Base-by-base conservation (phyloP, 2,329 filamentous ascomycete genomes). In the Cadophora sp. region DNA sequence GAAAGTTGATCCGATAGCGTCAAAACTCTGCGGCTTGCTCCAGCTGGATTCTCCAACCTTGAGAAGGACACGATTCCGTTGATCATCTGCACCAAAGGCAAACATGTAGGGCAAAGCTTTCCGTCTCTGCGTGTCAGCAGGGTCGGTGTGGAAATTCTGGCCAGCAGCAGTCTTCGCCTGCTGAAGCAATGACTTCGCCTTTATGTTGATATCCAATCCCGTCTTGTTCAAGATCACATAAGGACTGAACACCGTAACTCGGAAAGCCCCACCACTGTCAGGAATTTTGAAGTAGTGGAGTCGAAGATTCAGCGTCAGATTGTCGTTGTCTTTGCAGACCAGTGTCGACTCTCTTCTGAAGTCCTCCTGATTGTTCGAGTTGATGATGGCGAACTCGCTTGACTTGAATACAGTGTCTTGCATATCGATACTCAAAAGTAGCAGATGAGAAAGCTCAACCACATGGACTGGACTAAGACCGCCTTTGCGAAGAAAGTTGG, bases 21-120 rank as follows among this genome's bases (percentile, higher is more conserved):
- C 97, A 75, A 99, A 97, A 85, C 93, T 97, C 78, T 98, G 95
- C 0, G 95, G 93, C 78, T 96, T 97, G 81, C 96, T 98, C 97
- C 96, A 99, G 69, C 90, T 88, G 0, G 96, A 97, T 65, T 97
- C 92, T 5, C 92, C 93, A 50, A 97, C 88, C 80, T 93, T 97
- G 68, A 99, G 83, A 55, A 97, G 83, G 7, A 93, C 94, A 72
- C 96, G 89, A 79, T 99, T 99, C 74, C 93, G 93, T 74, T 92
- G 92, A 76, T 99, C 96, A 72, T 97, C 92, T 24, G 87, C 93
- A 1, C 89, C 88, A 78, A 92, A 99, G 0, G 96, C 97, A 80
- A 98, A 99, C 94, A 99, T 97, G 77, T 97, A 92, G 0, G 97
- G 96, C 43, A 92, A 82, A 0, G 94, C 90, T 77, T 93, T 94